Base-by-base conservation (phyloP, 2,329 filamentous ascomycete genomes). In the Phialemoniopsis sp. region DNA sequence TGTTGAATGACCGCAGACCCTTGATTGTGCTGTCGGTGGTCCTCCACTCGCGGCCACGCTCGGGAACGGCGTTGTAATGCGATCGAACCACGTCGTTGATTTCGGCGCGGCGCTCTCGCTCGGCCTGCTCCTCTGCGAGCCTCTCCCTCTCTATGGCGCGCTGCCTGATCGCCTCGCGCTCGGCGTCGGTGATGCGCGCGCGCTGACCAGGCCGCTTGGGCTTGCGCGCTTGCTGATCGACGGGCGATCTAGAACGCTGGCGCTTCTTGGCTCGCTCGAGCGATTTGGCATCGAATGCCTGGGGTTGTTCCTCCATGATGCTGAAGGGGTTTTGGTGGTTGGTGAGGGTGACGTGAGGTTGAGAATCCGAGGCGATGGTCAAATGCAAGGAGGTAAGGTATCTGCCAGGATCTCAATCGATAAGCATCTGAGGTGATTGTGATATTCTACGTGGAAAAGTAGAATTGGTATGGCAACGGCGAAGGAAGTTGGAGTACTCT, bases 51-150 rank as follows among this genome's bases (percentile, higher is more conserved):
- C 91, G 81, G 12, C 93, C 93, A 21, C 90, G 80, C 67, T 98
- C 87, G 1, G 91, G 91, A 0, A 97, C 91, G 29, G 87, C 84
- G 63, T 98, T 98, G 73, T 98, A 98, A 63, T 96, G 91, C 49
- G 95, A 84, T 37, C 84, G 80, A 36, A 97, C 93, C 8, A 95
- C 83, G 55, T 97, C 89, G 52, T 90, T 82, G 32, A 88, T 81
- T 32, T 82, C 82, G 36, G 82, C 67, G 28, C 69, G 65, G 39
- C 66, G 60, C 58, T 14, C 57, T 55, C 7, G 56, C 55, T 16
- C 58, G 13, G 60, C 63, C 13, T 61, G 54, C 26, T 68, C 67
- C 35, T 62, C 62, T 6, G 13, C 34, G n/a, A 43, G 41, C 38
- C 74, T 73, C 43, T 85, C 76, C 13, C 76, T 66, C 49, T 82